Evolutionary conservation across 192 early-diverging fungal species (phyloP).

Genomic region (Podila verticillata): DNA sequence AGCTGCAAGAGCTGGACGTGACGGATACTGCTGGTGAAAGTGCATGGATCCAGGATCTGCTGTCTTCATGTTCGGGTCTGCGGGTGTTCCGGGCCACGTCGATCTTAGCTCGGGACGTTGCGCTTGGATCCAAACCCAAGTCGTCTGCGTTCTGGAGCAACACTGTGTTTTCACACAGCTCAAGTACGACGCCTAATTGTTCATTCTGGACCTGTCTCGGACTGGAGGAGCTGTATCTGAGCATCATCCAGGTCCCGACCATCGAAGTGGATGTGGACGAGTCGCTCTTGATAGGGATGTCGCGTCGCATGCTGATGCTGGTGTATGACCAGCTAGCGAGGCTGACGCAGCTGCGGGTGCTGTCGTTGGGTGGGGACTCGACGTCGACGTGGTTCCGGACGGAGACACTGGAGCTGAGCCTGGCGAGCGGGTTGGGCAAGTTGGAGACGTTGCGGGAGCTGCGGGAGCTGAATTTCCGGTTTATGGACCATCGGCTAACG

Average conservation of each 20-base stretch:
- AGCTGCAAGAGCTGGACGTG: constrained; percentile 12
- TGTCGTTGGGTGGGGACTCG: constrained; percentile 14
- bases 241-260: constrained; percentile 1
- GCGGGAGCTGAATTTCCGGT: constrained; percentile 20
- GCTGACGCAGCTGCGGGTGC: constrained; percentile 6
- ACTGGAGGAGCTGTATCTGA: constrained; percentile 18
- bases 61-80: constrained; percentile 19
- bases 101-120: constrained; percentile 1
- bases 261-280: background rate
- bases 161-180: background rate
- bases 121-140: background rate
- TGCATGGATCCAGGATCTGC: constrained; percentile 4
- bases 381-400: constrained; percentile 24
- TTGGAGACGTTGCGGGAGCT: constrained; percentile 11
- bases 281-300: background rate
- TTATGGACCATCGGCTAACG: constrained; percentile 20
- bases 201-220: constrained; percentile 20
- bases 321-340: constrained; percentile 19
- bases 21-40: constrained; percentile 9
- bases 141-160: too few relatives aligned
- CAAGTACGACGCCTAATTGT: too few relatives aligned
- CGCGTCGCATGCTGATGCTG: background rate
- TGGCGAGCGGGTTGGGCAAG: constrained; percentile 6
- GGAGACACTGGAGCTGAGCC: constrained; percentile 9
- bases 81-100: constrained; percentile 14